These are phyloP conservation scores for Pythium pyrilobum DNA, from an alignment of 352 stramenopile species.

Conservation along the genomic window DNA sequence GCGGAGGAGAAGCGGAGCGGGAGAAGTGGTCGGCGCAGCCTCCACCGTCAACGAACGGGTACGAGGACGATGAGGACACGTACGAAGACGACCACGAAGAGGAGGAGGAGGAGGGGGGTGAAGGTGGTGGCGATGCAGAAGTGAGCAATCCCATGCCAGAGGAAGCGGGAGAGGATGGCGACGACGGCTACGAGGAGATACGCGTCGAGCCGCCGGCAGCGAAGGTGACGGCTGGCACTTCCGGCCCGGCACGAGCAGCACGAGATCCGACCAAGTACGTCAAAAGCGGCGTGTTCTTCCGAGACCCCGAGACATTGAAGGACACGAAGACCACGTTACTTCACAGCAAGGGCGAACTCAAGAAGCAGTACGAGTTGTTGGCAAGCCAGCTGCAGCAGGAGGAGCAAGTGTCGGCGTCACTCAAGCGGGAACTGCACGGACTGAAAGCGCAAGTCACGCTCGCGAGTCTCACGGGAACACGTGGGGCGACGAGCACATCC, in stretches of 20 bases:
- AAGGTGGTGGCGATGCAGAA: background rate
- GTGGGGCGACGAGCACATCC: background rate
- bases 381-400: conserved; percentile 27
- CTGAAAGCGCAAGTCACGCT: conserved; percentile 58
- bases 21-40: conserved; percentile 12
- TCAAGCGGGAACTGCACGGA: conserved; percentile 45
- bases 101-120: conserved; percentile 12
- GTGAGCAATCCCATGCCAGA: background rate
- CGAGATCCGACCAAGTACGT: conserved; percentile 16
- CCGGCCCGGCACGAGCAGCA: no score
- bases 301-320: conserved; percentile 41
- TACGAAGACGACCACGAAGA: conserved; percentile 17
- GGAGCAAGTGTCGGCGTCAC: conserved; percentile 22
- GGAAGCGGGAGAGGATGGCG: background rate
- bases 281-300: conserved; percentile 44
- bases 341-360: conserved; percentile 34
- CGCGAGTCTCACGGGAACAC: conserved; percentile 4
- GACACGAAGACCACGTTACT: conserved; percentile 34
- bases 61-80: conserved; percentile 3
- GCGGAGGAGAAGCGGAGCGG: background rate
- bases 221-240: no score
- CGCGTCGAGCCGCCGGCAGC: no score
- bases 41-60: conserved; percentile 9
- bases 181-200: background rate
- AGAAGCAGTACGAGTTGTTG: conserved; percentile 26